phyloP scores from a whole-genome alignment of 1,284 basidiomycete species.

The Rhodotorula glutinis region DNA sequence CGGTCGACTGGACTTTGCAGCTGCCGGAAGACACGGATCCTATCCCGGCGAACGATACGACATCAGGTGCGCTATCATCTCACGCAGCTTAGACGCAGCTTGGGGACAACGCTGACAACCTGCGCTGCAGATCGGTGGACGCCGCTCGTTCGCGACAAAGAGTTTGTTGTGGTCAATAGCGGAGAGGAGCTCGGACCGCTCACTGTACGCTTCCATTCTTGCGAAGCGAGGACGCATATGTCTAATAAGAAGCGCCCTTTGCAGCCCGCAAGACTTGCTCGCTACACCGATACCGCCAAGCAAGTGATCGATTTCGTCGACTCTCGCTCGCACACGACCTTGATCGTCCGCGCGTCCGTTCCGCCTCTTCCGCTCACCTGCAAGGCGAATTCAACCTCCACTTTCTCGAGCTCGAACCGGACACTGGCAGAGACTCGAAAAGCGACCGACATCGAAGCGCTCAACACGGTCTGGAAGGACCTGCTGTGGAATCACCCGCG shows the following conservation, averaged over 20 bases:
- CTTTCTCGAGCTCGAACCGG: not conserved
- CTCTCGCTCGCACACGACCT: not conserved
- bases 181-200: not conserved
- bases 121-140: not conserved
- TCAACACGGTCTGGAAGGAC: not conserved
- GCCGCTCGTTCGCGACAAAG: not conserved
- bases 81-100: too few species aligned
- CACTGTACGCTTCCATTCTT: not conserved
- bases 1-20: not conserved
- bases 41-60: not conserved
- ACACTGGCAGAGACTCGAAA: not conserved
- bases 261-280: not conserved
- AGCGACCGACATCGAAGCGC: not conserved
- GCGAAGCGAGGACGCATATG: too few species aligned
- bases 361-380: not conserved
- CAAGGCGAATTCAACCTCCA: not conserved
- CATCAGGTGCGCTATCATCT: too few species aligned
- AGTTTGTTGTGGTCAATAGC: not conserved
- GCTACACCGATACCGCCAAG: not conserved
- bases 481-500: not conserved
- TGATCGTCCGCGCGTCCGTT: constrained; percentile 6
- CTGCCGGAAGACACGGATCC: not conserved
- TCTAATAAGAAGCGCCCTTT: not conserved
- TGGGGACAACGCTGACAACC: not conserved
- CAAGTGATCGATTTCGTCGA: constrained; percentile 4